Evolutionary conservation across 495 filamentous ascomycete species (phyloP).

Genomic region (Trichocladium uniseriatum): DNA sequence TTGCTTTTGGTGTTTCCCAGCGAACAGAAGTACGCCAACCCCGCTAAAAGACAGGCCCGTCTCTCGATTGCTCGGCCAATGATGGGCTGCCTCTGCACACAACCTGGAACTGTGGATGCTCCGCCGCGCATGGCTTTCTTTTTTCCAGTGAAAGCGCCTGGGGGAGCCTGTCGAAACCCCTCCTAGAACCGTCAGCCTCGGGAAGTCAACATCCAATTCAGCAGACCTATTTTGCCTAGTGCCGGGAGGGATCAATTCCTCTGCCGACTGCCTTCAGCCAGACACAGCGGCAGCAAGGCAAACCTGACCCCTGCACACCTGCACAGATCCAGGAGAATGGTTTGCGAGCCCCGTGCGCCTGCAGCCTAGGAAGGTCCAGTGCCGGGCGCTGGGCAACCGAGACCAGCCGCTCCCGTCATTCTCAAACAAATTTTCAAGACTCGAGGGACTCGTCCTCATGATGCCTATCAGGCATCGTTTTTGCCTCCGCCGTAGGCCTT

Average conservation of each 20-base stretch:
- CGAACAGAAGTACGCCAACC: too few species aligned
- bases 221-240: neutral
- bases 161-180: neutral
- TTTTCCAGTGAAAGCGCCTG: too few species aligned
- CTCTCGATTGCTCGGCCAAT: too few species aligned
- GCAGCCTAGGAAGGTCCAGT: neutral
- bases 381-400: conserved; percentile 9
- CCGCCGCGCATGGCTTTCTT: too few species aligned
- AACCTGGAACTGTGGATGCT: too few species aligned
- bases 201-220: conserved; percentile 3
- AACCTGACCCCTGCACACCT: neutral
- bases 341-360: conserved; percentile 10
- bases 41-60: too few species aligned
- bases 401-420: conserved; percentile 3
- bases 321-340: conserved; percentile 6
- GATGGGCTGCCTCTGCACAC: too few species aligned
- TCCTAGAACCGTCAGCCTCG: conserved; percentile 14
- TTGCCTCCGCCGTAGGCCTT: too few species aligned
- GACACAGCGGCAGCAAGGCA: conserved; percentile 1
- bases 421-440: conserved; percentile 7
- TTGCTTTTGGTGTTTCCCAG: too few species aligned
- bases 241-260: conserved; percentile 16
- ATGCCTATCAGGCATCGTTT: neutral
- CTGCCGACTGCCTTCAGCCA: neutral
- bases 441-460: conserved; percentile 3